phyloP scores from a whole-genome alignment of 257 asterid species.

The Galeopsis tetrahit region DNA sequence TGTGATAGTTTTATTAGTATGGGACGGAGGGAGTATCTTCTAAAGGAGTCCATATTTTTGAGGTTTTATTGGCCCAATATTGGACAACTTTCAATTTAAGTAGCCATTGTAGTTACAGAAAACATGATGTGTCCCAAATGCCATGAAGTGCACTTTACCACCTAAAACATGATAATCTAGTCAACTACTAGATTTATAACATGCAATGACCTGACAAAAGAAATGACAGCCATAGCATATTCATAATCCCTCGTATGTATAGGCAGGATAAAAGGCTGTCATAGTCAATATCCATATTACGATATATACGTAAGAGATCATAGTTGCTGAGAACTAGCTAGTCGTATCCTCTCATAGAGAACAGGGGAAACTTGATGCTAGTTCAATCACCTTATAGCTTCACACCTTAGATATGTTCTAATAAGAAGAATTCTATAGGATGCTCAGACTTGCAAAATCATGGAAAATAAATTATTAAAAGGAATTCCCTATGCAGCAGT shows the following conservation, averaged over 20 bases:
- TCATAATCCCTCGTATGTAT: background rate
- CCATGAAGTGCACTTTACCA: background rate
- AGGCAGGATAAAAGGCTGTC: background rate
- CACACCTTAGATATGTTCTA: background rate
- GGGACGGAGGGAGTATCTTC: background rate
- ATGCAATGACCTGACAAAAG: background rate
- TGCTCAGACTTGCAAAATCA: slow-evolving; percentile 2
- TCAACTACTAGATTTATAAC: background rate
- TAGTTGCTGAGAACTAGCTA: background rate
- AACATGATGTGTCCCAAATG: background rate
- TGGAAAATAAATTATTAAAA: background rate
- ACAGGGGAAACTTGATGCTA: background rate
- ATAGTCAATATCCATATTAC: background rate
- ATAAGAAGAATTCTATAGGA: slow-evolving; percentile 9
- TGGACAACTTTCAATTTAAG: background rate
- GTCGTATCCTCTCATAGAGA: background rate
- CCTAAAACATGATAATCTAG: background rate
- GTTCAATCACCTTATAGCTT: background rate
- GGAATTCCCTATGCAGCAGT: background rate
- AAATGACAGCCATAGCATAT: background rate
- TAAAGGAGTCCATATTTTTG: background rate
- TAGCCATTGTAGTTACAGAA: background rate
- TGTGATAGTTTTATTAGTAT: too few relatives aligned
- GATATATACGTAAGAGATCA: background rate
- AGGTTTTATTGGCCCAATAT: background rate